Evolutionary conservation across 2,329 filamentous ascomycete genomes (phyloP).

Genomic region (Cercospora sp.): DNA sequence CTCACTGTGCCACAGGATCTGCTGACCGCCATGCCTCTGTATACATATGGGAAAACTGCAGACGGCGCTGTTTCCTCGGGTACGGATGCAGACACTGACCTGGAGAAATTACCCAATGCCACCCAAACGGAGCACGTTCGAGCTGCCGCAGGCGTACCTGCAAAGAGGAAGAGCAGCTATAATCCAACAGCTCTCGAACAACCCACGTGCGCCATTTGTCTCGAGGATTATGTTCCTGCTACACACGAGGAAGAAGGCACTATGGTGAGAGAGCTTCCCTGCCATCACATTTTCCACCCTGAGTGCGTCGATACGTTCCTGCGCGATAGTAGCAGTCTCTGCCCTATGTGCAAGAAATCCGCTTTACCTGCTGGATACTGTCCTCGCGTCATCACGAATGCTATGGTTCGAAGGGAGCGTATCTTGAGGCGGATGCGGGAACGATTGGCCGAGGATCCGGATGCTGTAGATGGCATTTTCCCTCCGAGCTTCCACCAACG

Average conservation of each 20-base stretch:
- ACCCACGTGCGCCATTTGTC: slow-evolving; percentile 84
- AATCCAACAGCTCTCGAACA: slow-evolving; percentile 60
- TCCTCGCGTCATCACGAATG: slow-evolving; percentile 68
- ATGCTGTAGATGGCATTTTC: slow-evolving; percentile 13
- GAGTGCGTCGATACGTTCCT: slow-evolving; percentile 89
- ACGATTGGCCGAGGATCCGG: slow-evolving; percentile 35
- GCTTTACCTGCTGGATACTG: slow-evolving; percentile 68
- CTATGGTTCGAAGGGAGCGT: slow-evolving; percentile 80
- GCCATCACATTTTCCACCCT: slow-evolving; percentile 89
- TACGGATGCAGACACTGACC: slow-evolving; percentile 16
- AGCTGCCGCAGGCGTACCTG: slow-evolving; percentile 3
- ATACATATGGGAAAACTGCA: slow-evolving; percentile 59
- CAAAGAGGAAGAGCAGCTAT: slow-evolving; percentile 24
- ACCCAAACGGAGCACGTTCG: slow-evolving; percentile 11
- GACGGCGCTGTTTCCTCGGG: not conserved
- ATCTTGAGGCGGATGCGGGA: slow-evolving; percentile 63
- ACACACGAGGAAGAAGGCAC: slow-evolving; percentile 40
- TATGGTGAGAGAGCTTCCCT: slow-evolving; percentile 80
- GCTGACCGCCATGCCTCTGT: slow-evolving; percentile 74
- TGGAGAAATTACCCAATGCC: slow-evolving; percentile 8
- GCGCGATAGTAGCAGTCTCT: slow-evolving; percentile 75
- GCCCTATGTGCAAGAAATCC: slow-evolving; percentile 84
- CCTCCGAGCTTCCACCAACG: slow-evolving; percentile 15
- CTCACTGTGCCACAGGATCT: slow-evolving; percentile 72
- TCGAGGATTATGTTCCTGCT: slow-evolving; percentile 67